Evolutionary conservation across 2,329 filamentous ascomycete species (phyloP), one percentile per base, ranked within the genome.

Genomic region (Calonectria honghensis): DNA sequence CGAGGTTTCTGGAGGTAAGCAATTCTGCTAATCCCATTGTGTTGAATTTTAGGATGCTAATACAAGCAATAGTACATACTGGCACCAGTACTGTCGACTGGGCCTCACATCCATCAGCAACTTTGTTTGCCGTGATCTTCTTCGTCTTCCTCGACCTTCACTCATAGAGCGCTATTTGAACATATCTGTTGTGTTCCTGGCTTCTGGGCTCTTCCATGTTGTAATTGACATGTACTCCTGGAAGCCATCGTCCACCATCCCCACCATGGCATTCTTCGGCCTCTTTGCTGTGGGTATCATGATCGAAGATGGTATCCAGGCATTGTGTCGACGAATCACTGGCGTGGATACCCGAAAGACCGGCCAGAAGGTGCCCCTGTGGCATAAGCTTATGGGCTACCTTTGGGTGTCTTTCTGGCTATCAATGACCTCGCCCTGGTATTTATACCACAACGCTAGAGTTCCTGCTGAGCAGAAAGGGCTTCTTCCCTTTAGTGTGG

Each of bases 331-430:
- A 7, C 57, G 37, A 3, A 4, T 63, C 6, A 63, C 57, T 10
- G 57, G 57, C 3, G 37, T 41, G 4, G 57, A 63, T 29, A 63
- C 57, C 6, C 35, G 57, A 29, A 63, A 41, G 13, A 11, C 24
- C 13, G 37, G 32, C 14, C 57, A 63, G 37, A 24, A 41, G 24
- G 35, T 63, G 7, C 57, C 57, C 3, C 14, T 63, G 14, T 63
- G 57, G 57, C 57, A 63, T 27, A 41, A 18, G n/a, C 35, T 63
- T 13, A 37, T 63, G 57, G 57, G 57, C 4, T 63, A 63, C 24
- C 9, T 63, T 6, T 63, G 57, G 57, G 57, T 63, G 14, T 3
- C 27, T 27, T 7, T 29, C 24, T 63, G 57, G 57, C 27, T 63
- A 27, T 37, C 24, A 6, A 63, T 41, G 57, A 63, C 39, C 11